A percentile compares a stretch with the other conserved stretches of the same genome.
Evolutionary conservation across 1,284 basidiomycete genomes (phyloP).

Genomic region (Malassezia furfur): DNA sequence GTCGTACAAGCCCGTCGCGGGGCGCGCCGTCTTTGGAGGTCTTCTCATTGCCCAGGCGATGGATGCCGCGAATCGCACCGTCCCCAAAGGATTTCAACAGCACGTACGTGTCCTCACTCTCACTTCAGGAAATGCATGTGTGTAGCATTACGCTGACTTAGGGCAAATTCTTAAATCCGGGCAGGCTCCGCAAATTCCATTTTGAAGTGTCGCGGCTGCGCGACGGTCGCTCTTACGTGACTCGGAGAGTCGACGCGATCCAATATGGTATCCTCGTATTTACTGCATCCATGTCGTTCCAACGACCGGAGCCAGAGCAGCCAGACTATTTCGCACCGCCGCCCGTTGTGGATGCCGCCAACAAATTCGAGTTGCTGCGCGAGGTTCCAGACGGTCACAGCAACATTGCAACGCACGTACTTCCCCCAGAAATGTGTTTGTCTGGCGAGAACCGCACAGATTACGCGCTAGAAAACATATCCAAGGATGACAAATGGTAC

Average conservation of each 20-base stretch:
- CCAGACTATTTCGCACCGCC: slow-evolving; percentile 35
- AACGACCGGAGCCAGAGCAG: slow-evolving; percentile 34
- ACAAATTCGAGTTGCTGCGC: slow-evolving; percentile 8
- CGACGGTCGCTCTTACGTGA: slow-evolving; percentile 42
- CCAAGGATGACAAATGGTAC: slow-evolving; percentile 17
- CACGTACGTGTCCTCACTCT: slow-evolving; percentile 18
- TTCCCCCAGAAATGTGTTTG: slow-evolving; percentile 21
- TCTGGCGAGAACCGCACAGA: slow-evolving; percentile 32
- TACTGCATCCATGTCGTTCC: slow-evolving; percentile 39
- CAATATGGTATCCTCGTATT: slow-evolving; percentile 36
- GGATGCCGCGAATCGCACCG: slow-evolving; percentile 31
- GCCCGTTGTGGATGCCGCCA: slow-evolving; percentile 22
- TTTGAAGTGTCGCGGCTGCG: slow-evolving; percentile 38
- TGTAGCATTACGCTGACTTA: background rate
- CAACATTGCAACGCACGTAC: slow-evolving; percentile 16
- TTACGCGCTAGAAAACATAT: slow-evolving; percentile 18
- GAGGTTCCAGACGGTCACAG: slow-evolving; percentile 20
- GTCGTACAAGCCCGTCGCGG: slow-evolving; percentile 36
- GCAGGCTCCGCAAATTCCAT: slow-evolving; percentile 30
- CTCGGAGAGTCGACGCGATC: slow-evolving; percentile 34
- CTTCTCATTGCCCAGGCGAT: slow-evolving; percentile 41
- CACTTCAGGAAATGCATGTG: slow-evolving; percentile 10
- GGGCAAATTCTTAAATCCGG: slow-evolving; percentile 40
- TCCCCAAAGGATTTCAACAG: slow-evolving; percentile 26
- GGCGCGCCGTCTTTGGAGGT: slow-evolving; percentile 44